Evolutionary conservation across 129 eudicot genomes (phyloP), one percentile per base, ranked within the genome.

Genomic region (Smallanthus sonchifolius): DNA sequence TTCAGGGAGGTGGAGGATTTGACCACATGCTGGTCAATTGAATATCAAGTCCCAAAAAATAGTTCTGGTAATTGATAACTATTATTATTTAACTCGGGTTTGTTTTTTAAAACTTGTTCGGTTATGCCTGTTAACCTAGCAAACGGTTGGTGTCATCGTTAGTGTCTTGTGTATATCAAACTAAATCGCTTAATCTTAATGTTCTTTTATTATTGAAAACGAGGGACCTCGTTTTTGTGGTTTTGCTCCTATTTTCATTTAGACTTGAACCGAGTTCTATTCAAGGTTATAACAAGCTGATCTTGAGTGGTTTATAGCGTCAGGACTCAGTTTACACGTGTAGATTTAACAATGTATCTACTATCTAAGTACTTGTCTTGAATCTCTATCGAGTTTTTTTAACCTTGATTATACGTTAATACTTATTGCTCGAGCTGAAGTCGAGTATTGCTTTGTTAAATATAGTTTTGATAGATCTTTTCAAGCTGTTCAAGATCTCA

Each of bases 11-110:
- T 24, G 84, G 89, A 19, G 91, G 85, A 56, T 93, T 86, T 37
- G 95, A 93, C 43, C 98, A 90, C 69, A 82, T 90, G 95, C 79
- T 90, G 61, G 88, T 83, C 56, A 87, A 77, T 80, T 84, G 54
- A 85, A 54, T 32, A 37, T 69, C 13, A 28, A 59, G 43, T 39
- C 57, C 14, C 45, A 24, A 28, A 24, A 19, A 20, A 63, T 56
- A 42, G 57, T 67, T 67, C 30, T 70, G 14, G 51, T 35, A 19
- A 19, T 8, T 7, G 6, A 14, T 19, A 63, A 48, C 72, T 51
- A 49, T 30, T 64, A 45, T 36, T 19, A 47, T 59, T 40, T 48
- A 75, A 70, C 72, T 7, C 10, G 24, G n/a, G 5, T 59, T 67
- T 2, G 28, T 6, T 67, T 43, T 64, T 28, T 10, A 35, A 13